Base-by-base conservation (phyloP, 306 rosid genomes). In the Pyrus pyrifolia region DNA sequence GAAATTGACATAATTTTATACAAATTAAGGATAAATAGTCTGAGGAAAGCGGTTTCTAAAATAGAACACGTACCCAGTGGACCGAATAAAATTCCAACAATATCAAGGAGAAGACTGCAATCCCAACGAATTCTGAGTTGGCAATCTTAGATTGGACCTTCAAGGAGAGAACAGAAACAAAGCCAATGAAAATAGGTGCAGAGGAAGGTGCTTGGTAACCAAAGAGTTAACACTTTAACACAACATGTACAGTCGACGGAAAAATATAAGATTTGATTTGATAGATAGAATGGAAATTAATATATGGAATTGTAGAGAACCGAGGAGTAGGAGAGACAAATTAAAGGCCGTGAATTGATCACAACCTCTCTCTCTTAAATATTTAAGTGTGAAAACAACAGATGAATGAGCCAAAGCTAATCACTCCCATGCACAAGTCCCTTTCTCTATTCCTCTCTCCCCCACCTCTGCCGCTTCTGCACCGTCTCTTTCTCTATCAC, bases 361-460 rank as follows among this genome's bases (percentile, higher is more conserved):
- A 25, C 59, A 49, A 15, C 46, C 62, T 62, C 40, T 67, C 76
- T 72, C 79, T 81, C 67, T 62, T 61, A 6, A 61, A 61, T 61
- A 25, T 62, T 62, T 87, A 89, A 91, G 67, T 84, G 80, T 85
- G 98, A 93, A 87, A 93, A 86, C 90, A 84, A 91, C 98, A 49
- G 74, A 58, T 93, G 96, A 88, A 83, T 87, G 92, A 84, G 75
- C 79, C 87, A 92, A 89, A 86, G 88, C 86, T 91, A 85, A 91
- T 91, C 88, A 85, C 92, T 82, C 88, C 88, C 97, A 91, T 91
- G 97, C 98, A 93, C 88, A 89, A 80, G 96, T 93, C 98, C 89
- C 88, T 93, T 91, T 93, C 98, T 63, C 68, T 78, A 86, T 83
- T 72, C 82, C 71, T 81, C 79, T 66, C 79, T 66, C 87, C 90